Evolutionary conservation across 2,329 filamentous ascomycete genomes (phyloP).

Genomic region (Aureobasidium musti): DNA sequence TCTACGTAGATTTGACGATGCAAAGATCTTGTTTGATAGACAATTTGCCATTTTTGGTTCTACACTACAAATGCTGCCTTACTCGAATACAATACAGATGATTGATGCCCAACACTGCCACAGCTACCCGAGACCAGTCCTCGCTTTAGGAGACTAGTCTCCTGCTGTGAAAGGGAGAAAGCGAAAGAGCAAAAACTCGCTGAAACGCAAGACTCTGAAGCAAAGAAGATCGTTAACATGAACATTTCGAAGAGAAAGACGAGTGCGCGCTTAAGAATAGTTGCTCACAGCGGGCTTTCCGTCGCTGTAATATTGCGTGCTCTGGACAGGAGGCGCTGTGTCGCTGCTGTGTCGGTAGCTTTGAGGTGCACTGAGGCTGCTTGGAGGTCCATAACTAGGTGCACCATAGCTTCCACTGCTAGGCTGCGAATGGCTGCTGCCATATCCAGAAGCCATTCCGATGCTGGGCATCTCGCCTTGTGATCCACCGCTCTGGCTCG

Average conservation of each 20-base stretch:
- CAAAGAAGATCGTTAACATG: constrained; percentile 6
- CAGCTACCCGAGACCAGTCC: neutral
- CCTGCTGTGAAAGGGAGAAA: neutral
- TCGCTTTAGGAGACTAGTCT: neutral
- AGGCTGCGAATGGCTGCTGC: constrained; percentile 9
- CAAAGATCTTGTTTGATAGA: neutral
- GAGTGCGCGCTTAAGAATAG: neutral
- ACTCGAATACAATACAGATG: constrained; percentile 9
- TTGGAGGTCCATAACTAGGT: neutral
- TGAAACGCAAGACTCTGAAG: neutral
- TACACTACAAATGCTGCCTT: constrained; percentile 2
- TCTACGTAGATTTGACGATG: neutral
- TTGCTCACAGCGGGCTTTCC: constrained; percentile 23
- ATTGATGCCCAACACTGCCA: constrained; percentile 16
- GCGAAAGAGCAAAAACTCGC: neutral
- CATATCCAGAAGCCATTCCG: constrained; percentile 22
- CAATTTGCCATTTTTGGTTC: neutral
- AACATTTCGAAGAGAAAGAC: neutral
- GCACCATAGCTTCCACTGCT: constrained; percentile 8
- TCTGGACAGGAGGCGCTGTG: neutral
- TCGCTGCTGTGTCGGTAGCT: constrained; percentile 18
- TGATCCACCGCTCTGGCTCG: constrained; percentile 13
- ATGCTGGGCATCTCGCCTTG: constrained; percentile 21
- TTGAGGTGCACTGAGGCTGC: constrained; percentile 6
- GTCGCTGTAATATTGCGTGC: constrained; percentile 18